phyloP scores from a whole-genome alignment of 768 basidiomycete species.

The Leccinum imitatum region DNA sequence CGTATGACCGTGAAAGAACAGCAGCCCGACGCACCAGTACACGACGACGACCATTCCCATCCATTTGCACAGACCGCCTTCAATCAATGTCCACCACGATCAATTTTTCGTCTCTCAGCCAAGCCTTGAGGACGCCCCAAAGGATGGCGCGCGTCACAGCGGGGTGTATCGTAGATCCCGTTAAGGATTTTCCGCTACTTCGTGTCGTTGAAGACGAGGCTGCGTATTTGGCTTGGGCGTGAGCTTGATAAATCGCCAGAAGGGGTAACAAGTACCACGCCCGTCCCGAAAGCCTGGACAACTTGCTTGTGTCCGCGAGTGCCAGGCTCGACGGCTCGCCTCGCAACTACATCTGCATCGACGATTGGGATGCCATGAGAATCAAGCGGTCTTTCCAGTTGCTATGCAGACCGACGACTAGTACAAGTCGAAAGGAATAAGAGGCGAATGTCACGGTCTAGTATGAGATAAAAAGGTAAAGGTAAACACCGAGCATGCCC shows the following conservation, averaged over 20 bases:
- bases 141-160: slow-evolving; percentile 79
- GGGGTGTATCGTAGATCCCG: slow-evolving; percentile 75
- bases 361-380: slow-evolving; percentile 74
- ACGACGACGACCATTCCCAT: slow-evolving; percentile 86
- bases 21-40: slow-evolving; percentile 70
- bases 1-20: background rate
- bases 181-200: slow-evolving; percentile 73
- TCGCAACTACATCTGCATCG: slow-evolving; percentile 89
- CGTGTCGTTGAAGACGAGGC: slow-evolving; percentile 80
- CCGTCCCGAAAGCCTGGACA: slow-evolving; percentile 64
- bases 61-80: slow-evolving; percentile 80
- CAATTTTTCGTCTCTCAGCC: slow-evolving; percentile 75
- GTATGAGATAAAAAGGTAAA: background rate
- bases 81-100: slow-evolving; percentile 93
- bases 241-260: background rate
- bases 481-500: too few relatives aligned
- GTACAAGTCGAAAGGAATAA: slow-evolving; percentile 29
- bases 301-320: slow-evolving; percentile 71
- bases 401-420: slow-evolving; percentile 92
- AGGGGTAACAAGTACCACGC: slow-evolving; percentile 58
- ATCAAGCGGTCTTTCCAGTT: slow-evolving; percentile 92
- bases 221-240: slow-evolving; percentile 30
- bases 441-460: background rate
- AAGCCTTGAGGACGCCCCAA: slow-evolving; percentile 61
- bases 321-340: slow-evolving; percentile 81